phyloP scores from a whole-genome alignment of 2,329 filamentous ascomycete species.

The Venturia carpophila region DNA sequence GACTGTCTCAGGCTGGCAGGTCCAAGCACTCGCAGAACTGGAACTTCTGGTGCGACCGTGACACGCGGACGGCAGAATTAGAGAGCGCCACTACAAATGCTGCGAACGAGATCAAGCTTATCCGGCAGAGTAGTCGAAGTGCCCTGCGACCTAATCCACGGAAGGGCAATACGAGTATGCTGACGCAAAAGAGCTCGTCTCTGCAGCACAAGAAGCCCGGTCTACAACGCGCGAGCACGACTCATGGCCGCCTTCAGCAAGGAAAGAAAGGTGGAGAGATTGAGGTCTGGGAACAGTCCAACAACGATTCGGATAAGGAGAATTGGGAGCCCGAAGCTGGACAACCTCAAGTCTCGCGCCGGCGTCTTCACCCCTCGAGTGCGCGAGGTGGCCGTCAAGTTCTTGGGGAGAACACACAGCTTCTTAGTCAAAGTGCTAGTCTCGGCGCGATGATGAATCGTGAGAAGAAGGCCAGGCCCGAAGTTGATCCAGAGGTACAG shows the following conservation, averaged over 20 bases:
- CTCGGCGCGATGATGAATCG: slow-evolving; percentile 31
- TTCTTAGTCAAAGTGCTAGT: slow-evolving; percentile 33
- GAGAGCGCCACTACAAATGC: slow-evolving; percentile 55
- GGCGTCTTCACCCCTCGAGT: not conserved
- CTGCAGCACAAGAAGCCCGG: slow-evolving; percentile 30
- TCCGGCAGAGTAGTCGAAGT: slow-evolving; percentile 49
- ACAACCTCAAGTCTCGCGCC: slow-evolving; percentile 26
- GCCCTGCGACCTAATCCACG: slow-evolving; percentile 46
- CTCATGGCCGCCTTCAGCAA: slow-evolving; percentile 23
- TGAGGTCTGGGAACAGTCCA: slow-evolving; percentile 42
- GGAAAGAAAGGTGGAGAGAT: slow-evolving; percentile 12
- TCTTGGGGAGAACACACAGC: slow-evolving; percentile 40
- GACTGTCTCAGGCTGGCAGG: slow-evolving; percentile 45
- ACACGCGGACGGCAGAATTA: slow-evolving; percentile 68
- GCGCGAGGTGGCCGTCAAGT: slow-evolving; percentile 29
- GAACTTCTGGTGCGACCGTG: slow-evolving; percentile 83
- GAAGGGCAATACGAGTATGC: slow-evolving; percentile 54
- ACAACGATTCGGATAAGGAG: slow-evolving; percentile 86
- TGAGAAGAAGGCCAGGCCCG: slow-evolving; percentile 22
- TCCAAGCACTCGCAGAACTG: slow-evolving; percentile 83
- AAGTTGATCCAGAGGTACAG: slow-evolving; percentile 57
- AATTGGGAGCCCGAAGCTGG: slow-evolving; percentile 59
- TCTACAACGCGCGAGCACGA: slow-evolving; percentile 31
- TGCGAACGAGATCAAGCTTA: slow-evolving; percentile 69
- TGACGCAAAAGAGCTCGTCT: slow-evolving; percentile 29